Percentiles rank a stretch among this genome's conserved stretches.
Evolutionary conservation across 352 stramenopile species (phyloP).

Genomic region (Phytophthora idaei): DNA sequence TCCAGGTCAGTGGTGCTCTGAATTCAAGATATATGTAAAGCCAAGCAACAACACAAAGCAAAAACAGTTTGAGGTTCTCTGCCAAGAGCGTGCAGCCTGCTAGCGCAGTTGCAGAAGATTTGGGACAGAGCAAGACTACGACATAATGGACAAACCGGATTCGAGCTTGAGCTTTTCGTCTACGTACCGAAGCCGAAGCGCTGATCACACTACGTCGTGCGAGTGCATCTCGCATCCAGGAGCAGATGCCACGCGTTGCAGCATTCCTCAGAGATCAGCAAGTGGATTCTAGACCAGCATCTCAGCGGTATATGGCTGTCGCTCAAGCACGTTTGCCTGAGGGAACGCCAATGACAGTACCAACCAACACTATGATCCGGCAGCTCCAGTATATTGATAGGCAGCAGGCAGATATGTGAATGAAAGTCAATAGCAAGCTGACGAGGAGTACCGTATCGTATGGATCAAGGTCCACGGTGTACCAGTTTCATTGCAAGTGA

Average conservation of each 20-base stretch:
- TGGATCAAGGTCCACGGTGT: background rate
- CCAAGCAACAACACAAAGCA: background rate
- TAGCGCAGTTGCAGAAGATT: slow-evolving; percentile 6
- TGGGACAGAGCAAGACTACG: slow-evolving; percentile 18
- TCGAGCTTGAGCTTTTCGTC: slow-evolving; percentile 16
- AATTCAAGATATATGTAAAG: background rate
- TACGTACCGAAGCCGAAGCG: slow-evolving; percentile 16
- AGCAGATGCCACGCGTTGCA: too few relatives aligned
- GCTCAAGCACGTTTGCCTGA: slow-evolving; percentile 9
- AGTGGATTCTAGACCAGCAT: background rate
- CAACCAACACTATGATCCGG: background rate
- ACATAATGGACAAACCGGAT: background rate
- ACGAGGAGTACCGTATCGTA: background rate
- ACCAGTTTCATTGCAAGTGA: background rate
- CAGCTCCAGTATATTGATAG: background rate
- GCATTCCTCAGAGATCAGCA: background rate
- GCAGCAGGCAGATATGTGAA: background rate
- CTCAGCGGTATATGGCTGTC: slow-evolving; percentile 18
- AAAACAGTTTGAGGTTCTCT: slow-evolving; percentile 2
- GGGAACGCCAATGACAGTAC: too few relatives aligned
- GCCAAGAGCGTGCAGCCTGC: background rate
- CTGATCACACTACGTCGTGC: background rate
- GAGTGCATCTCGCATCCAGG: too few relatives aligned
- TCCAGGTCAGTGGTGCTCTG: background rate
- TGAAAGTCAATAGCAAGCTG: background rate